Conservation (phyloP, 2,329 filamentous ascomycete genomes). For the Ophiocordyceps australis region DNA sequence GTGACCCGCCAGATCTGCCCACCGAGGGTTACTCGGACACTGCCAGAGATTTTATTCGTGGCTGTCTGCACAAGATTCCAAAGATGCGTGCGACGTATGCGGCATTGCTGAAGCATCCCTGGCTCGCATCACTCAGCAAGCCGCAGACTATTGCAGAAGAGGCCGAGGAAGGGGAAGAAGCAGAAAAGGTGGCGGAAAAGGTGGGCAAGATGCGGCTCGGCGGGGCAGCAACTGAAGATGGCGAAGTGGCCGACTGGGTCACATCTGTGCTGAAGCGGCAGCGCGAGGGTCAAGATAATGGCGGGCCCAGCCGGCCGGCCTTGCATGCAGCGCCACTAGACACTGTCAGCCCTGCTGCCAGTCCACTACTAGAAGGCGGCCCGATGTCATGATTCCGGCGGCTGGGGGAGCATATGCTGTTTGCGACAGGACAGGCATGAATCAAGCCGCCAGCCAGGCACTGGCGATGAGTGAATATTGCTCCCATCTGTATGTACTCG, state of each 20-base stretch:
- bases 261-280: slow-evolving; percentile 41
- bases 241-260: slow-evolving; percentile 80
- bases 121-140: slow-evolving; percentile 61
- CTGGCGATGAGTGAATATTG: no score
- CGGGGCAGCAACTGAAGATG: slow-evolving; percentile 35
- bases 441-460: no score
- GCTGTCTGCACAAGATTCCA: slow-evolving; percentile 84
- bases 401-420: no score
- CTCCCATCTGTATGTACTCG: no score
- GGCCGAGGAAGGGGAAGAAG: slow-evolving; percentile 41
- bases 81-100: slow-evolving; percentile 86
- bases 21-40: slow-evolving; percentile 57
- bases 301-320: slow-evolving; percentile 49
- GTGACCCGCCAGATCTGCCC: slow-evolving; percentile 82
- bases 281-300: slow-evolving; percentile 30
- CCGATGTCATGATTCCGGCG: no score
- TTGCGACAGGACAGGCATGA: no score
- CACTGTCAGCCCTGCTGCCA: slow-evolving; percentile 38
- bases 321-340: slow-evolving; percentile 78
- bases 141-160: slow-evolving; percentile 58
- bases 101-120: slow-evolving; percentile 75
- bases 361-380: no score
- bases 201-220: slow-evolving; percentile 24
- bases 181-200: slow-evolving; percentile 21
- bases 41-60: slow-evolving; percentile 72